Evolutionary conservation across 225 moss, liverwort and hornwort genomes (phyloP).

Genomic region (Anthoceros angustus): DNA sequence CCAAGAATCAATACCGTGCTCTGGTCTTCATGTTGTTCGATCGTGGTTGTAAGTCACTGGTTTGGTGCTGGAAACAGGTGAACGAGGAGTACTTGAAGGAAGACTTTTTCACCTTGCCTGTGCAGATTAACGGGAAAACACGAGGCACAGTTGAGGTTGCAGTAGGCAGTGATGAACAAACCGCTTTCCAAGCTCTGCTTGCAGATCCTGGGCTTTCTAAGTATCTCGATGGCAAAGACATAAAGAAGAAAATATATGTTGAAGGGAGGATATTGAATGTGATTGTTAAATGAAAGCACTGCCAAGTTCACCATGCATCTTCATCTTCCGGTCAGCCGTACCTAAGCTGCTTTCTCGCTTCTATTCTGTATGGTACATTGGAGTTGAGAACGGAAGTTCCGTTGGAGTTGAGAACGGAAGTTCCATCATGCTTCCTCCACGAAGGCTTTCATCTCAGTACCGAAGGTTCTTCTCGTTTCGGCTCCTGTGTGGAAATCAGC

Average conservation of each 20-base stretch:
- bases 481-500: too few relatives aligned
- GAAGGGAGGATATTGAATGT: slow-evolving; percentile 83
- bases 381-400: too few relatives aligned
- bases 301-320: not conserved
- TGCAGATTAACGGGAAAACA: slow-evolving; percentile 80
- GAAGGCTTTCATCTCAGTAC: too few relatives aligned
- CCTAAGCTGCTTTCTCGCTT: too few relatives aligned
- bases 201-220: slow-evolving; percentile 51
- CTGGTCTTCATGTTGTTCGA: not conserved
- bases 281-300: slow-evolving; percentile 36
- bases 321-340: too few relatives aligned
- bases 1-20: not conserved
- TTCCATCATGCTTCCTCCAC: too few relatives aligned
- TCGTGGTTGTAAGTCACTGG: not conserved
- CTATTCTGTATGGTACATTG: too few relatives aligned
- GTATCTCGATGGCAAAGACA: slow-evolving; percentile 53
- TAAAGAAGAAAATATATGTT: slow-evolving; percentile 83
- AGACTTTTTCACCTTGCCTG: slow-evolving; percentile 57
- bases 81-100: slow-evolving; percentile 58
- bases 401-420: too few relatives aligned
- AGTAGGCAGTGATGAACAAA: slow-evolving; percentile 45
- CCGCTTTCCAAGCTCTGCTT: slow-evolving; percentile 42
- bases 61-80: slow-evolving; percentile 22
- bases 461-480: too few relatives aligned
- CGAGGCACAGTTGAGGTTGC: slow-evolving; percentile 69